Percentiles rank a stretch among this genome's conserved stretches.
Evolutionary conservation across 495 filamentous ascomycete species (phyloP).

Genomic region (Aspergillus campestris): DNA sequence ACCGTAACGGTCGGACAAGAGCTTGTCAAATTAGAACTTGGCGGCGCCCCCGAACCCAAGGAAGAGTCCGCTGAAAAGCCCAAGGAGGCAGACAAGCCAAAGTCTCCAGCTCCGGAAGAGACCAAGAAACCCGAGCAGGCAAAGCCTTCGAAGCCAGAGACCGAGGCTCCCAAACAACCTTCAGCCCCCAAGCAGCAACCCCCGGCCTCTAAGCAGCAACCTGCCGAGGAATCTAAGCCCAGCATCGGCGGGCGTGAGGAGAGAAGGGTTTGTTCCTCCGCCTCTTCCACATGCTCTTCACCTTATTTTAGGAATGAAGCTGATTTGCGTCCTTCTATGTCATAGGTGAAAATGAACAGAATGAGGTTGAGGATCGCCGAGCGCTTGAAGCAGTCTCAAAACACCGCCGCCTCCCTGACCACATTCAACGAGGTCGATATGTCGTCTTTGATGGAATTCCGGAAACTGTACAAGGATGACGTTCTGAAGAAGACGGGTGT

Average conservation of each 20-base stretch:
- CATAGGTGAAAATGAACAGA: conserved; percentile 96
- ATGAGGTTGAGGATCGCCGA: conserved; percentile 97
- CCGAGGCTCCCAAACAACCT: conserved; percentile 25
- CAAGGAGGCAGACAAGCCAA: conserved; percentile 22
- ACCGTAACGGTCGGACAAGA: conserved; percentile 94
- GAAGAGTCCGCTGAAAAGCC: conserved; percentile 38
- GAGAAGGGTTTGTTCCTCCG: conserved; percentile 57
- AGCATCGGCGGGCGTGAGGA: conserved; percentile 74
- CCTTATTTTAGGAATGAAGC: conserved; percentile 1
- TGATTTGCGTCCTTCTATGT: background rate
- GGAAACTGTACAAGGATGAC: conserved; percentile 94
- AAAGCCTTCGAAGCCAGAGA: conserved; percentile 33
- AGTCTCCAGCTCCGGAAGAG: conserved; percentile 18
- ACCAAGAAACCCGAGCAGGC: conserved; percentile 28
- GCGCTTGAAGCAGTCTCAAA: conserved; percentile 97
- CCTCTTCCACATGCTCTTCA: background rate
- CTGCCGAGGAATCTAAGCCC: conserved; percentile 19
- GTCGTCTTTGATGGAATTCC: conserved; percentile 95
- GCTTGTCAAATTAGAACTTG: conserved; percentile 72
- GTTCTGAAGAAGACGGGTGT: conserved; percentile 92
- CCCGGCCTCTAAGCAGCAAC: conserved; percentile 22
- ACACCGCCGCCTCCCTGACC: conserved; percentile 92
- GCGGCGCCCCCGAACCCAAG: conserved; percentile 54
- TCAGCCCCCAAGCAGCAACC: conserved; percentile 36
- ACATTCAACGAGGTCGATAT: conserved; percentile 99